A percentile compares a stretch with the other conserved stretches of the same genome.
Evolutionary conservation across 2,329 filamentous ascomycete genomes (phyloP).

Genomic region (Hypoxylon sp.): DNA sequence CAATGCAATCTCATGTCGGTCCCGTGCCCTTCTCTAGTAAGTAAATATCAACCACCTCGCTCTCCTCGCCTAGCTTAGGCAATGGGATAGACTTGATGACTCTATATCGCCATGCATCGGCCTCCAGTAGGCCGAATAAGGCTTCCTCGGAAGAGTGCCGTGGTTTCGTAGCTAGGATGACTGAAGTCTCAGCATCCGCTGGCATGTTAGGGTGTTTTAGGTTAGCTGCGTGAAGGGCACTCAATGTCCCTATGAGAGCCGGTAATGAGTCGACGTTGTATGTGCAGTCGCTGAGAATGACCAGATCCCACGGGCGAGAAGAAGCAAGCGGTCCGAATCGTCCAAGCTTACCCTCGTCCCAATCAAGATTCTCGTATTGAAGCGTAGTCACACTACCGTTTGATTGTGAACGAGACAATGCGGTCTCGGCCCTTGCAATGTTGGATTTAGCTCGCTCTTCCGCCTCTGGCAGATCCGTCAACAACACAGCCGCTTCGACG

Average conservation of each 20-base stretch:
- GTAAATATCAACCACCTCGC: slow-evolving; percentile 61
- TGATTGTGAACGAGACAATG: not conserved
- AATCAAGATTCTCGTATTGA: slow-evolving; percentile 65
- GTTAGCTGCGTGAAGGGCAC: slow-evolving; percentile 56
- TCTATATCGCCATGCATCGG: slow-evolving; percentile 54
- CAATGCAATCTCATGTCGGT: no score
- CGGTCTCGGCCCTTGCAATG: slow-evolving; percentile 46
- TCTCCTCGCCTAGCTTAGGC: slow-evolving; percentile 55
- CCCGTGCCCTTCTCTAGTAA: slow-evolving; percentile 55
- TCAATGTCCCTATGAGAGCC: slow-evolving; percentile 62
- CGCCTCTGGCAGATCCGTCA: slow-evolving; percentile 66
- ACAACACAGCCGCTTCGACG: slow-evolving; percentile 48
- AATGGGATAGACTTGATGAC: slow-evolving; percentile 55
- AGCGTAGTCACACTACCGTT: slow-evolving; percentile 36
- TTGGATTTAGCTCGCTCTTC: slow-evolving; percentile 59
- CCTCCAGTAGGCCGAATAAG: slow-evolving; percentile 58
- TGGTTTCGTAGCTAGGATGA: slow-evolving; percentile 65
- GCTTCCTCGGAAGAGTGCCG: slow-evolving; percentile 62
- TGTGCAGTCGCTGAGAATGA: slow-evolving; percentile 68
- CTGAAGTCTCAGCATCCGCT: slow-evolving; percentile 46
- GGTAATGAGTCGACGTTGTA: slow-evolving; percentile 67
- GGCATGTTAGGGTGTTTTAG: slow-evolving; percentile 9
- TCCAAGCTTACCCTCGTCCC: slow-evolving; percentile 60
- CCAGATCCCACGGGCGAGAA: slow-evolving; percentile 59
- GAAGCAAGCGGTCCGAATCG: slow-evolving; percentile 53